Evolutionary conservation across 148 eudicot genomes (phyloP), one percentile per base, ranked within the genome.

Genomic region (Chenopodium formosanum): DNA sequence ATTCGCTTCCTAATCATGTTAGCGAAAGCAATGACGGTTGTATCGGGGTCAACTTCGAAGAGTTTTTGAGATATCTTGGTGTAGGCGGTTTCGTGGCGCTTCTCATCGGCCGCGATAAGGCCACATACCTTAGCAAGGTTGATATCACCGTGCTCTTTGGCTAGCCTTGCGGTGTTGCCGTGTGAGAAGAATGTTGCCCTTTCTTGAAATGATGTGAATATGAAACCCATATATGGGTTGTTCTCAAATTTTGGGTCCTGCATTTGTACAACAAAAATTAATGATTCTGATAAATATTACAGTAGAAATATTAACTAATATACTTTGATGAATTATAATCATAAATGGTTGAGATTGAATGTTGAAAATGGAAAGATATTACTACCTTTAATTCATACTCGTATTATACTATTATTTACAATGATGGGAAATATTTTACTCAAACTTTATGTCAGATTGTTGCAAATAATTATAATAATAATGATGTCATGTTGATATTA

Each of bases 1-100:
- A 90, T 90, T 67, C 88, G 88, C 77, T 90, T 90, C 83, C 84
- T 83, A 89, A 90, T 88, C 92, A 90, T 90, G 81, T 90, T 86
- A 16, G 88, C 89, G n/a, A 90, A 86, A 13, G 90, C 87, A 11
- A 83, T 84, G 16, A 90, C 81, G 0, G 90, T 88, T 16, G 84
- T 85, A 77, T 90, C 89, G 5, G 92, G 92, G 83, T 90, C 90
- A 8, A 90, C 77, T 81, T 90, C 92, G 37, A 88, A 88, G 9
- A 90, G 86, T 77, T 90, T 90, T 68, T 90, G 90, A 9, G 85
- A 87, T 53, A 90, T 86, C 75, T 88, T 90, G 70, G 90, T 86
- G 87, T 90, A 90, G 9, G 92, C 90, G 3, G 86, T 85, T 78
- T 90, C 92, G 56, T 90, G 92, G 48, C 90, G 89, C 75, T 86